phyloP scores from a whole-genome alignment of 2,329 filamentous ascomycete genomes.

The Aureobasidium sp. region DNA sequence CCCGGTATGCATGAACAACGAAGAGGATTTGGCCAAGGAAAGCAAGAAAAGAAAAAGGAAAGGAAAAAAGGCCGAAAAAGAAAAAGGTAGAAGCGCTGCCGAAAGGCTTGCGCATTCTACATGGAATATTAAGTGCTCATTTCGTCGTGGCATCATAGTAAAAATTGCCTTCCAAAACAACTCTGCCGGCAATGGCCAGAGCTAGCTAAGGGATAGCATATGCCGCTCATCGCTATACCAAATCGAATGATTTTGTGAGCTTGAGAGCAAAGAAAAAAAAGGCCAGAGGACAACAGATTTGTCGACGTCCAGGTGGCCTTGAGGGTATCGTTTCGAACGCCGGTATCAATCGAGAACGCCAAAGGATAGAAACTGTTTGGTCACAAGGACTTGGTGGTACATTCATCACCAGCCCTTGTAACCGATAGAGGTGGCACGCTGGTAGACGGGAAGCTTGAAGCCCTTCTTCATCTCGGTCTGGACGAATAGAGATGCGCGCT shows the following conservation, averaged over 20 bases:
- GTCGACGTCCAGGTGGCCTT: background rate
- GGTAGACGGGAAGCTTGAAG: slow-evolving; percentile 40
- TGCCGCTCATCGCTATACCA: background rate
- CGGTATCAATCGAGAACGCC: background rate
- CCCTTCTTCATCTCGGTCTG: slow-evolving; percentile 62
- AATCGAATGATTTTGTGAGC: background rate
- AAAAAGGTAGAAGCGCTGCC: background rate
- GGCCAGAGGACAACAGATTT: background rate
- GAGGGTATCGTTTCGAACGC: slow-evolving; percentile 16
- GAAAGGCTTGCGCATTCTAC: background rate
- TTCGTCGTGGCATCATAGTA: slow-evolving; percentile 12
- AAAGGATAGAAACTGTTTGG: background rate
- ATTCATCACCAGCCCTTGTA: slow-evolving; percentile 12
- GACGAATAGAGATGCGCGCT: slow-evolving; percentile 74
- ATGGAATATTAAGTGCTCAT: slow-evolving; percentile 16
- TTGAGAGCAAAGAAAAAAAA: slow-evolving; percentile 1
- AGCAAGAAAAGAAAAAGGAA: background rate
- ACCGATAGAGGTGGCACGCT: slow-evolving; percentile 17
- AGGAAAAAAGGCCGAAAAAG: background rate
- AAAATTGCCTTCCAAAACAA: slow-evolving; percentile 6
- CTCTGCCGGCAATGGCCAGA: background rate
- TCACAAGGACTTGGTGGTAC: background rate
- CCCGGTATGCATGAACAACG: slow-evolving; percentile 6
- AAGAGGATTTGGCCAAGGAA: slow-evolving; percentile 2
- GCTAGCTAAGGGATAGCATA: background rate